A percentile compares a stretch with the other conserved stretches of the same genome.
These are phyloP conservation scores for Microcera coccophila DNA, from an alignment of 2,329 filamentous ascomycete genomes.

Conservation along the genomic window DNA sequence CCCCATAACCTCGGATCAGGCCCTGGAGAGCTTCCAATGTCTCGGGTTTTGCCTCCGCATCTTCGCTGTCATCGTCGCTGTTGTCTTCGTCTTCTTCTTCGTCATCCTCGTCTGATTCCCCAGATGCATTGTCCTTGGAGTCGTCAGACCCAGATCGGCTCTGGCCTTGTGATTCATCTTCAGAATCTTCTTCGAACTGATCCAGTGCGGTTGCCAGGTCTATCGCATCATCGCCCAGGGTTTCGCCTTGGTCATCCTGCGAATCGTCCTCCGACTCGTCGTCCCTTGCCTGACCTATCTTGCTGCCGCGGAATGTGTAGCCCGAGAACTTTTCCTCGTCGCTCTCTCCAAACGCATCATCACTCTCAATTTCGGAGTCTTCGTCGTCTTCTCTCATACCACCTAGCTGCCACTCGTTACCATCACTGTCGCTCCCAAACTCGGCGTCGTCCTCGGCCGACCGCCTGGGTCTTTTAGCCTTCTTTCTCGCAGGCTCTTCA, in stretches of 20 bases:
- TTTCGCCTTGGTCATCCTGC: conserved; percentile 53
- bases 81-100: conserved; percentile 46
- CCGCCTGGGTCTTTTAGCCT: conserved; percentile 39
- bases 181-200: conserved; percentile 48
- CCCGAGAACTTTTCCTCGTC: conserved; percentile 82
- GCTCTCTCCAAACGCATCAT: conserved; percentile 82
- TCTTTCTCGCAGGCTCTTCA: conserved; percentile 43
- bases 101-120: conserved; percentile 41
- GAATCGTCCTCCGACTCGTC: conserved; percentile 56
- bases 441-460: conserved; percentile 55
- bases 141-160: conserved; percentile 41
- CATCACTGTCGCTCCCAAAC: conserved; percentile 78
- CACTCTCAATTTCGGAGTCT: conserved; percentile 62
- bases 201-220: conserved; percentile 56
- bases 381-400: conserved; percentile 53
- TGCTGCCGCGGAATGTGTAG: conserved; percentile 55
- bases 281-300: conserved; percentile 38
- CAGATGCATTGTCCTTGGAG: conserved; percentile 41
- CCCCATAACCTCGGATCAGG: conserved; percentile 65
- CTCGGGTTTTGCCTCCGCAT: conserved; percentile 45
- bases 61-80: conserved; percentile 50
- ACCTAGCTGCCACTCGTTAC: conserved; percentile 80
- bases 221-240: conserved; percentile 57
- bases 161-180: conserved; percentile 46
- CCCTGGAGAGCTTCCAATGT: conserved; percentile 63